Percentiles rank a stretch among this genome's conserved stretches.
These are phyloP conservation scores for Apiotrichum porosum DNA, from an alignment of 1,284 basidiomycete genomes.

Conservation along the genomic window DNA sequence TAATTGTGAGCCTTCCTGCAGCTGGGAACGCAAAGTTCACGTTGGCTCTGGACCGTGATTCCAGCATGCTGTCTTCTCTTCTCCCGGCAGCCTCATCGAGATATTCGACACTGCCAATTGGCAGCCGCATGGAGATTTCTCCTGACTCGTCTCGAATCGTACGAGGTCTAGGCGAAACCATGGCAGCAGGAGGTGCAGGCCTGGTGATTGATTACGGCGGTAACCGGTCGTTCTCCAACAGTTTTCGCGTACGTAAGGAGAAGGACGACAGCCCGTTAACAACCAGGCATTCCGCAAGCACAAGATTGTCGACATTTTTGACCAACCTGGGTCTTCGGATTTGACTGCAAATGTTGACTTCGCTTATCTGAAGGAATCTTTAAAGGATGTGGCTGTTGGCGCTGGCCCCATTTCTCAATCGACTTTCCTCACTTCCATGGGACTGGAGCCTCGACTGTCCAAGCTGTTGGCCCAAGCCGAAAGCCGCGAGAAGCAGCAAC, in stretches of 20 bases:
- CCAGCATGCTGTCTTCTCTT: conserved; percentile 63
- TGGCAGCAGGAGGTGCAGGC: conserved; percentile 61
- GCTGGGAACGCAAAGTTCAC: conserved; percentile 51
- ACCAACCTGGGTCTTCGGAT: conserved; percentile 80
- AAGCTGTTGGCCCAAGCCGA: conserved; percentile 54
- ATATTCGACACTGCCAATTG: conserved; percentile 62
- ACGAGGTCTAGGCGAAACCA: conserved; percentile 60
- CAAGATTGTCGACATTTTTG: conserved; percentile 77
- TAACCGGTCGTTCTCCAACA: conserved; percentile 64
- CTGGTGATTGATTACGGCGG: conserved; percentile 89
- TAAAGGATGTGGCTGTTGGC: conserved; percentile 56
- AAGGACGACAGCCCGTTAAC: too few relatives aligned
- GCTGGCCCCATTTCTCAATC: conserved; percentile 67
- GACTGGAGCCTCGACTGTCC: conserved; percentile 60
- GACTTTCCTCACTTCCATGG: conserved; percentile 66
- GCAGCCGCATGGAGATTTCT: conserved; percentile 72
- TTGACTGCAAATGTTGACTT: conserved; percentile 97
- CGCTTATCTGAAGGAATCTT: conserved; percentile 72
- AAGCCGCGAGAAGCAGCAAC: conserved; percentile 50
- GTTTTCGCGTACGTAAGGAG: conserved; percentile 65
- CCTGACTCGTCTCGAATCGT: conserved; percentile 65
- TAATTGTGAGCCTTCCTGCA: conserved; percentile 5
- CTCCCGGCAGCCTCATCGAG: conserved; percentile 66
- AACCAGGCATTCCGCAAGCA: conserved; percentile 82
- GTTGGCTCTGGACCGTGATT: conserved; percentile 61